These are phyloP conservation scores for Amanita polypyramis DNA, from an alignment of 768 basidiomycete genomes.

Conservation along the genomic window DNA sequence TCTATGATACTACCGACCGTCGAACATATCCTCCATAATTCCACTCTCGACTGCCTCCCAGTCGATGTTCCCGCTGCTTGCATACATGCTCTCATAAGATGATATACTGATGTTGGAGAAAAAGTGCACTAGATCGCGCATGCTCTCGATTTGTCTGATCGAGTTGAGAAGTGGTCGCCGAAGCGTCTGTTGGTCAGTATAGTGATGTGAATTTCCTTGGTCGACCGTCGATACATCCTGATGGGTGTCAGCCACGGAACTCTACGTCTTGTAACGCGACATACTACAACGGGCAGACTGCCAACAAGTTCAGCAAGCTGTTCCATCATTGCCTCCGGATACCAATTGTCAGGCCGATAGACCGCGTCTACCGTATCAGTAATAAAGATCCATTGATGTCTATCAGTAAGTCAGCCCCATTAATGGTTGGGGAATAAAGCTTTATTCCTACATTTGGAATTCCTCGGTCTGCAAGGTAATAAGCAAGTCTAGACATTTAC, in stretches of 20 bases:
- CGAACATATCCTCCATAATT: conserved; percentile 84
- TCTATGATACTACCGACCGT: conserved; percentile 46
- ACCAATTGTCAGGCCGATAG: conserved; percentile 76
- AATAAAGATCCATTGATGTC: conserved; percentile 98
- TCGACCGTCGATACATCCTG: background rate
- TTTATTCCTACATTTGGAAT: conserved; percentile 75
- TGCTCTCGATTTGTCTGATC: conserved; percentile 69
- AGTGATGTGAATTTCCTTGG: conserved; percentile 10
- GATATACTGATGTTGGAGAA: conserved; percentile 83
- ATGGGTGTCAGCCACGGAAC: background rate
- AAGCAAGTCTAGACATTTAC: conserved; percentile 92
- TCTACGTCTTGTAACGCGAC: background rate
- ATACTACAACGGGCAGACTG: conserved; percentile 45
- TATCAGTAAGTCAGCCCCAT: conserved; percentile 16
- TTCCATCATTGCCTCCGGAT: conserved; percentile 84
- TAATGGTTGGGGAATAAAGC: background rate
- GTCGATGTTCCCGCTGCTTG: conserved; percentile 70
- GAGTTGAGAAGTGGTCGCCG: conserved; percentile 66
- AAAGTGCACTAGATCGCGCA: conserved; percentile 82
- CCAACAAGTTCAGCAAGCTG: conserved; percentile 75
- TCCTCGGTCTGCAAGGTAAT: conserved; percentile 91
- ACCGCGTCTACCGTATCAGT: conserved; percentile 96
- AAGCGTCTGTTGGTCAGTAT: conserved; percentile 33
- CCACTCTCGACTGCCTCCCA: conserved; percentile 83
- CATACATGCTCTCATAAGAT: conserved; percentile 87